Conservation (phyloP, 805 yeast genomes). For the Ogataea nitratoaversa region DNA sequence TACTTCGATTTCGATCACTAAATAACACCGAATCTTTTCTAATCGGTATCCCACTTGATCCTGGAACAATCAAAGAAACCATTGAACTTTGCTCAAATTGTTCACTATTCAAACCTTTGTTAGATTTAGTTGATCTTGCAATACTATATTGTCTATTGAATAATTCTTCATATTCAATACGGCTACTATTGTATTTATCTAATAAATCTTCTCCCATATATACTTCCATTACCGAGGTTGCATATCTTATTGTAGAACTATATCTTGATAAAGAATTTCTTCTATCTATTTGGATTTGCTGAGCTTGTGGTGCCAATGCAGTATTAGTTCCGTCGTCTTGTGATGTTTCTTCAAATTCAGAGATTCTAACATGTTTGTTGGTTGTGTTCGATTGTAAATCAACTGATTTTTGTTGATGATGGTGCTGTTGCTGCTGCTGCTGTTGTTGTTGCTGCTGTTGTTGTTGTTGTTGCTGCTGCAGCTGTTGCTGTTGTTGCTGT, state of each 20-base stretch:
- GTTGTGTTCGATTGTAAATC: too few species aligned
- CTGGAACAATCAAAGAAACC: constrained; percentile 20
- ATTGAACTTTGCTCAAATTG: constrained; percentile 16
- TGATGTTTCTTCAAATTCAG: too few species aligned
- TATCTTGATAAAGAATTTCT: constrained; percentile 11
- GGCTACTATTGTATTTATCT: constrained; percentile 8
- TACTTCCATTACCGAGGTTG: constrained; percentile 19
- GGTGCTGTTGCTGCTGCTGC: too few species aligned
- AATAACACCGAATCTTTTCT: constrained; percentile 3
- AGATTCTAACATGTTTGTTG: neutral
- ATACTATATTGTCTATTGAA: constrained; percentile 16
- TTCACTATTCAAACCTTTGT: neutral
- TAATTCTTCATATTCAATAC: neutral
- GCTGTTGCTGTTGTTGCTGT: neutral
- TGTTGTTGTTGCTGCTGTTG: constrained; percentile 3
- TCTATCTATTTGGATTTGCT: neutral
- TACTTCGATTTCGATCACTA: neutral
- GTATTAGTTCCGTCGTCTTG: neutral
- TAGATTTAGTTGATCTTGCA: constrained; percentile 15
- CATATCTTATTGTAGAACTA: constrained; percentile 16
- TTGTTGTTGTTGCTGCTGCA: neutral
- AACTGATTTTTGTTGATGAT: too few species aligned
- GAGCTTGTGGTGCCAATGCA: neutral
- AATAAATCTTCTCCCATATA: constrained; percentile 19
- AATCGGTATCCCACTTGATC: constrained; percentile 14